Conservation (phyloP, 2,329 filamentous ascomycete genomes). For the Biscogniauxia marginata region DNA sequence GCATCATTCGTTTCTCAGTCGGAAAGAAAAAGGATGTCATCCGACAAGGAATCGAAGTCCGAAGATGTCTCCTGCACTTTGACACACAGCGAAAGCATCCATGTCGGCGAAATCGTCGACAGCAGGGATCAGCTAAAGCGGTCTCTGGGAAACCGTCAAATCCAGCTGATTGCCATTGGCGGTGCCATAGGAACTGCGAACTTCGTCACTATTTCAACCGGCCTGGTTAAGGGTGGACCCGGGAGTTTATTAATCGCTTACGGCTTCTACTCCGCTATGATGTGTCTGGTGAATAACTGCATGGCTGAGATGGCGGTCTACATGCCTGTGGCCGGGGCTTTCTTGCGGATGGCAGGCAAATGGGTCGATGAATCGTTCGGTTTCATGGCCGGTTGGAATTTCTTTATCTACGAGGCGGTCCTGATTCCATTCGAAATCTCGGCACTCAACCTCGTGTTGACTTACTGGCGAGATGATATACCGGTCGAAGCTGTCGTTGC, state of each 20-base stretch:
- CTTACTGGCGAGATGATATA: slow-evolving; percentile 44
- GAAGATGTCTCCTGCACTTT: too few species aligned
- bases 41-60: too few species aligned
- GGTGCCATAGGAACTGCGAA: slow-evolving; percentile 54
- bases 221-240: slow-evolving; percentile 45
- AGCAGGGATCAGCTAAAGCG: too few species aligned
- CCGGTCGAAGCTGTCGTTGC: slow-evolving; percentile 46
- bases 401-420: slow-evolving; percentile 36
- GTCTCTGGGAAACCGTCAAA: slow-evolving; percentile 26
- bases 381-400: slow-evolving; percentile 46
- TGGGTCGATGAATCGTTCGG: slow-evolving; percentile 63
- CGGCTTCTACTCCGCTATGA: slow-evolving; percentile 49
- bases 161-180: slow-evolving; percentile 56
- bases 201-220: slow-evolving; percentile 58
- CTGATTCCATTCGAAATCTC: slow-evolving; percentile 35
- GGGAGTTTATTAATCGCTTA: slow-evolving; percentile 56
- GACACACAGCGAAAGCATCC: too few species aligned
- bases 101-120: too few species aligned
- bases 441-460: slow-evolving; percentile 36
- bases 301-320: slow-evolving; percentile 61
- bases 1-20: too few species aligned
- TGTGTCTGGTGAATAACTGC: slow-evolving; percentile 60
- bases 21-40: too few species aligned
- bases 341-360: slow-evolving; percentile 59
- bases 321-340: slow-evolving; percentile 59